Evolutionary conservation across 208 protist species (phyloP).

Genomic region (Leishmania turanica): DNA sequence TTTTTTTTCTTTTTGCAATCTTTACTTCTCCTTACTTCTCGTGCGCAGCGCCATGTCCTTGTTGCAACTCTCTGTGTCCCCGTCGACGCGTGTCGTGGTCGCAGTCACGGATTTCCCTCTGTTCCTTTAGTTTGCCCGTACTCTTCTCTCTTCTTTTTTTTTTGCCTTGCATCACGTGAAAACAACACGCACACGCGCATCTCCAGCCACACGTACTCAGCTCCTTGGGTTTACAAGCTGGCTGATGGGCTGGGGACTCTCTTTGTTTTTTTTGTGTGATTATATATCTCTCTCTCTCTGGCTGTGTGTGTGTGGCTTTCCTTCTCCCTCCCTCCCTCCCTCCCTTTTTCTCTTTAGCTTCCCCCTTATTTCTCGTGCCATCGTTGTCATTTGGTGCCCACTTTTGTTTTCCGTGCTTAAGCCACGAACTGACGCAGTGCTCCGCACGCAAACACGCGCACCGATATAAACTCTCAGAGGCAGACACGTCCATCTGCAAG

Average conservation of each 20-base stretch:
- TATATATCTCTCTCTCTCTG: not conserved
- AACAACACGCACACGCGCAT: not conserved
- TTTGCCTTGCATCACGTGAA: not conserved
- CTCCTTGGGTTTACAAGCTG: conserved; percentile 25
- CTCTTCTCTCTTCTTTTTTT: not conserved
- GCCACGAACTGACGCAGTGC: not conserved
- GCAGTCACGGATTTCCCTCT: not conserved
- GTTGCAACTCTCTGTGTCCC: no score
- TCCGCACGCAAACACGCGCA: no score
- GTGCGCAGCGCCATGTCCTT: not conserved
- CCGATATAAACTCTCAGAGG: not conserved
- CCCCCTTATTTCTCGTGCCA: not conserved
- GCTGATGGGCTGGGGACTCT: conserved; percentile 1
- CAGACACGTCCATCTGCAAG: not conserved
- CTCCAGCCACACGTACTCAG: not conserved
- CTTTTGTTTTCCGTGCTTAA: not conserved
- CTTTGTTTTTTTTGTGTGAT: not conserved
- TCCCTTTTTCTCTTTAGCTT: not conserved
- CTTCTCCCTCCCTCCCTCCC: not conserved
- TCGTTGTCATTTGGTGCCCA: not conserved
- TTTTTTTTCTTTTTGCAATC: no score
- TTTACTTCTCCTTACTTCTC: no score
- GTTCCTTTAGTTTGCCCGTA: not conserved
- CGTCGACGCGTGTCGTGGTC: not conserved
- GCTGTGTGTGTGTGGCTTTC: not conserved